Base-by-base conservation (phyloP, 805 yeast species). In the Myxozyma melibiosi region DNA sequence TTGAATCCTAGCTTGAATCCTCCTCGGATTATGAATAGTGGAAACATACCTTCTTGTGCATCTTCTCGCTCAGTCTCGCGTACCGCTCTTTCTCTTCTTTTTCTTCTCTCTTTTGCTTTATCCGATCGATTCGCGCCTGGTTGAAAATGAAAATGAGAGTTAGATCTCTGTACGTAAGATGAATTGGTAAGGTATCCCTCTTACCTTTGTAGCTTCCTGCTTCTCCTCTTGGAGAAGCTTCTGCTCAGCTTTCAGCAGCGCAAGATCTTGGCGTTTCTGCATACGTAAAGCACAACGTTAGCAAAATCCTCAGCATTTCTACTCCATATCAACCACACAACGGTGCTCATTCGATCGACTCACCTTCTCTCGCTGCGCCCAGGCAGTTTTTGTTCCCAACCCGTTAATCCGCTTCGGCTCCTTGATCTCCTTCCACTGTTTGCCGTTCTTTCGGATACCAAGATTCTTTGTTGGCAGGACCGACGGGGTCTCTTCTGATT, bases 61-160 rank as follows among this genome's bases (percentile, higher is more conserved):
- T 88, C 73, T 86, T 89, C 55, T 82, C 80, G 11, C 96, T 94
- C 70, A 92, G 71, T 68, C 78, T 78, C 68, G 87, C 96, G 69
- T 84, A 88, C 67, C 99, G 82, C 71, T 92, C 97, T 72, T 83
- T 83, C 72, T 92, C 99, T 56, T 81, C 97, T 77, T 86, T 86
- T 71, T 83, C 81, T 66, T 84, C 49, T 28, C 30, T 42, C 31
- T 42, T 31, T 16, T 49, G 52, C 34, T 55, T 90, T 68, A 86
- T 81, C 73, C 88, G 84, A 65, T 85, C 88, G 51, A 84, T 70
- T 22, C 78, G 82, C 25, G 79, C 80, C 44, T 84, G 73, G 62
- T 28, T 34, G n/a, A n/a, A n/a, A n/a, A n/a, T n/a, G n/a, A n/a
- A n/a, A 3, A 4, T 6, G 31, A 9, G 9, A 18, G 41, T 18